phyloP scores from a whole-genome alignment of 1,139 yeast genomes.

The Suhomyces ambrosiae region DNA sequence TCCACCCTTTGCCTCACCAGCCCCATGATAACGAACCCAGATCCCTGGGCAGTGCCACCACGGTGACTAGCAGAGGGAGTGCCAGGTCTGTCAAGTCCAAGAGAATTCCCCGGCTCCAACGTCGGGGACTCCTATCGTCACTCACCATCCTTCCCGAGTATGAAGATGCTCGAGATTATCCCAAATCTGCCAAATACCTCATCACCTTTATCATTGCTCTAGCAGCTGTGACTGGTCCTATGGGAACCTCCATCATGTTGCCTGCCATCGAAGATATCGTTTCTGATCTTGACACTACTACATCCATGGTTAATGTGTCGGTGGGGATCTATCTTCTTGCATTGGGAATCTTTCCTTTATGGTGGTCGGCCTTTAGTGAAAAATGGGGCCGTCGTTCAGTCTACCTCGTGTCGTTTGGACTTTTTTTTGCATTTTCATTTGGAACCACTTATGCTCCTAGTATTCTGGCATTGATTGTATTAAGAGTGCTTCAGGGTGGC shows the following conservation, averaged over 20 bases:
- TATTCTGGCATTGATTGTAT: constrained; percentile 63
- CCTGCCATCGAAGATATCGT: constrained; percentile 74
- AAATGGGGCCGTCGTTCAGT: constrained; percentile 72
- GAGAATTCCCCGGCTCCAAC: constrained; percentile 41
- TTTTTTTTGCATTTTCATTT: constrained; percentile 66
- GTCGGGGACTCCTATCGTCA: constrained; percentile 59
- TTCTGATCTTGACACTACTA: constrained; percentile 54
- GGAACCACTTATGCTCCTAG: constrained; percentile 71
- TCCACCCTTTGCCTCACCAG: constrained; percentile 6
- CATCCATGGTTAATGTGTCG: constrained; percentile 67
- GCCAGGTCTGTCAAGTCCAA: too few relatives aligned
- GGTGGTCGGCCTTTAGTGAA: constrained; percentile 89
- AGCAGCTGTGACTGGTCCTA: constrained; percentile 82
- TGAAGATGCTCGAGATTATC: constrained; percentile 69
- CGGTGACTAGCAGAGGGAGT: not conserved
- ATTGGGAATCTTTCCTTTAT: constrained; percentile 78
- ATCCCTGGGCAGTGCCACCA: not conserved
- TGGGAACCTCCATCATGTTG: constrained; percentile 85
- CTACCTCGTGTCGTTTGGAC: constrained; percentile 64
- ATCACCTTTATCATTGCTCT: constrained; percentile 68
- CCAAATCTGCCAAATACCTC: constrained; percentile 47
- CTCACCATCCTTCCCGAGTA: constrained; percentile 68
- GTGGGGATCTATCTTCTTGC: constrained; percentile 78
- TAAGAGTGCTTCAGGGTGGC: constrained; percentile 76
- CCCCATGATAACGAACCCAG: not conserved